Percentiles rank a stretch among this genome's conserved stretches.
These are phyloP conservation scores for Metschnikowia baotianmanensis DNA, from an alignment of 805 yeast species.

Conservation along the genomic window DNA sequence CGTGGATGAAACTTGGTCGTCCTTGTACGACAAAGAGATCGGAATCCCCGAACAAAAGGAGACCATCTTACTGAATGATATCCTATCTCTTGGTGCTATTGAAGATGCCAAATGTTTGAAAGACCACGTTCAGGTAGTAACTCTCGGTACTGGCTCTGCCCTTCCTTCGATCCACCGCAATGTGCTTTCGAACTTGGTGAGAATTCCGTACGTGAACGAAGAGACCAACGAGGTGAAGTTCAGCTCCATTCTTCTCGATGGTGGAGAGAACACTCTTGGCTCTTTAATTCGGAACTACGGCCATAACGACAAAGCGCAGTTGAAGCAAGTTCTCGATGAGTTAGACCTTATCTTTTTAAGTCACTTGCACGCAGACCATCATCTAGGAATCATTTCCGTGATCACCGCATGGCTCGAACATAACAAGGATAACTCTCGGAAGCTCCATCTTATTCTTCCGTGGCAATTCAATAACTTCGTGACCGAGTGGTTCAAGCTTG, in stretches of 20 bases:
- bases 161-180: conserved; percentile 82
- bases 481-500: conserved; percentile 62
- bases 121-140: conserved; percentile 63
- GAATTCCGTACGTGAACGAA: conserved; percentile 53
- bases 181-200: conserved; percentile 75
- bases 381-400: conserved; percentile 74
- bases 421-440: conserved; percentile 29
- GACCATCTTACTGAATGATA: conserved; percentile 19
- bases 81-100: conserved; percentile 20
- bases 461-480: conserved; percentile 69
- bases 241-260: conserved; percentile 69
- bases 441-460: conserved; percentile 66
- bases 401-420: conserved; percentile 64
- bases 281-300: conserved; percentile 63
- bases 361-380: conserved; percentile 97
- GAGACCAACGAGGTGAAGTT: conserved; percentile 23
- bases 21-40: conserved; percentile 30
- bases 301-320: conserved; percentile 36
- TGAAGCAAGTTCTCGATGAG: conserved; percentile 50
- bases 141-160: conserved; percentile 93
- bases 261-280: conserved; percentile 93
- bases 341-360: conserved; percentile 67
- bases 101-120: conserved; percentile 24
- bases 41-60: conserved; percentile 14
- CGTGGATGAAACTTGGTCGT: conserved; percentile 25